Evolutionary conservation across 768 basidiomycete genomes (phyloP).

Genomic region (Pisolithus microcarpus): DNA sequence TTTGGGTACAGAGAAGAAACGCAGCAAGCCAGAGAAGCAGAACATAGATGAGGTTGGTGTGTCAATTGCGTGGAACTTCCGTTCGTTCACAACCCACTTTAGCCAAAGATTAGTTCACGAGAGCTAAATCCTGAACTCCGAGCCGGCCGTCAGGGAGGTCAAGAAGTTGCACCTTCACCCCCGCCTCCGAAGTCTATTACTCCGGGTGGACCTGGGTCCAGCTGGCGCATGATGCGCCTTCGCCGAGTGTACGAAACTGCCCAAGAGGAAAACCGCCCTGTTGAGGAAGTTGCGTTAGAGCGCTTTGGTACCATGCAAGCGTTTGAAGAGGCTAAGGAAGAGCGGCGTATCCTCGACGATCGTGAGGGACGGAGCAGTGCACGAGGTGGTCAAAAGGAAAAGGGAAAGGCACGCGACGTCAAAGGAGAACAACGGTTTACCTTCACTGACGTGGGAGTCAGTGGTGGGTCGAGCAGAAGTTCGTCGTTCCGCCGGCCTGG

Average conservation of each 20-base stretch:
- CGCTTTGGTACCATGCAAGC: slow-evolving; percentile 80
- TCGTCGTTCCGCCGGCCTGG: slow-evolving; percentile 84
- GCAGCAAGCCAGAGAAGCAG: slow-evolving; percentile 50
- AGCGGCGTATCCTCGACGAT: slow-evolving; percentile 79
- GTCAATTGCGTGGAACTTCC: background rate
- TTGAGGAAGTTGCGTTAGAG: slow-evolving; percentile 80
- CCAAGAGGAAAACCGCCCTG: slow-evolving; percentile 66
- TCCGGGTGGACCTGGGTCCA: slow-evolving; percentile 88
- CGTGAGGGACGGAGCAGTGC: slow-evolving; percentile 51
- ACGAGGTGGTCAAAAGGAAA: slow-evolving; percentile 30
- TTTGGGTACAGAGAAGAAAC: slow-evolving; percentile 75
- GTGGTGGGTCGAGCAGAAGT: slow-evolving; percentile 69
- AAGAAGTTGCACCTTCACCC: slow-evolving; percentile 29
- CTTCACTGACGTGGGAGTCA: slow-evolving; percentile 59
- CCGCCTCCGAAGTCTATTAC: slow-evolving; percentile 43
- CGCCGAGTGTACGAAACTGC: slow-evolving; percentile 84
- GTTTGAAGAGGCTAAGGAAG: slow-evolving; percentile 86
- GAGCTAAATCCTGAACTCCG: slow-evolving; percentile 58
- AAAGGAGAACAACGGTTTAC: slow-evolving; percentile 50
- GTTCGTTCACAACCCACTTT: slow-evolving; percentile 12
- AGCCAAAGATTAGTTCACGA: slow-evolving; percentile 55
- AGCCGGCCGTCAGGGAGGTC: slow-evolving; percentile 35
- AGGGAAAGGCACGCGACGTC: slow-evolving; percentile 27
- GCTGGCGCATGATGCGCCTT: slow-evolving; percentile 98
- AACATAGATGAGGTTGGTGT: slow-evolving; percentile 64